A percentile compares a stretch with the other conserved stretches of the same genome.
Evolutionary conservation across 331 rosid species (phyloP).

Genomic region (Malus hybrid): DNA sequence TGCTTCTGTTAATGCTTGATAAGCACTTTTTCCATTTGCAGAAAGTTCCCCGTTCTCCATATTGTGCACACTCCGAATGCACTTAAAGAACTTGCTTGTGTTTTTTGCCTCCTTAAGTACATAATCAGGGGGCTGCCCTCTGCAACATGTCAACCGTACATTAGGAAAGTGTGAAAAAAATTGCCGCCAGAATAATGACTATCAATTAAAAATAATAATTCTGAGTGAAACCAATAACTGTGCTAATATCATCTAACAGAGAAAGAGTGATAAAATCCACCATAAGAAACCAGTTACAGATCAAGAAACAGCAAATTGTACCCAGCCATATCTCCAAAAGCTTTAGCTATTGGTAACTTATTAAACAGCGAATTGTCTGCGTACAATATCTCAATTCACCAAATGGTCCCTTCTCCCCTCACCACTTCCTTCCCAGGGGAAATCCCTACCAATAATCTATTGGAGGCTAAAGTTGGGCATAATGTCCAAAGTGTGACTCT

Average conservation of each 20-base stretch:
- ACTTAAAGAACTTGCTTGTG: conserved; percentile 85
- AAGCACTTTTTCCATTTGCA: conserved; percentile 46
- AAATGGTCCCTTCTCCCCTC: background rate
- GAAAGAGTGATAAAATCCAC: background rate
- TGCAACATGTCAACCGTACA: conserved; percentile 30
- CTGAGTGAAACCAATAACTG: background rate
- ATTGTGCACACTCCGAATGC: conserved; percentile 61
- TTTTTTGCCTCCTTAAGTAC: conserved; percentile 88
- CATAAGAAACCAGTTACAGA: background rate
- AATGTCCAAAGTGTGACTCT: background rate
- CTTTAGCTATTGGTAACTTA: background rate
- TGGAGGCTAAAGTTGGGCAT: background rate
- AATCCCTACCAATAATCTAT: background rate
- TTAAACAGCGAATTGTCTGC: background rate
- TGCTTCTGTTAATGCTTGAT: conserved; percentile 80
- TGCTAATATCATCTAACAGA: background rate
- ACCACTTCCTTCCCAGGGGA: background rate
- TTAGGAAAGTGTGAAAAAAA: conserved; percentile 2
- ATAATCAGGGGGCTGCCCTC: conserved; percentile 97
- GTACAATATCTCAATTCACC: background rate
- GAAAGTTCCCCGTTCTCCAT: conserved; percentile 50
- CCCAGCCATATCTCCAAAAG: background rate
- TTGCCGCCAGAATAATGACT: background rate
- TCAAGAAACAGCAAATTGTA: background rate
- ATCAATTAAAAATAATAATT: background rate